Evolutionary conservation across 768 basidiomycete genomes (phyloP).

Genomic region (Lentinula raphanica): DNA sequence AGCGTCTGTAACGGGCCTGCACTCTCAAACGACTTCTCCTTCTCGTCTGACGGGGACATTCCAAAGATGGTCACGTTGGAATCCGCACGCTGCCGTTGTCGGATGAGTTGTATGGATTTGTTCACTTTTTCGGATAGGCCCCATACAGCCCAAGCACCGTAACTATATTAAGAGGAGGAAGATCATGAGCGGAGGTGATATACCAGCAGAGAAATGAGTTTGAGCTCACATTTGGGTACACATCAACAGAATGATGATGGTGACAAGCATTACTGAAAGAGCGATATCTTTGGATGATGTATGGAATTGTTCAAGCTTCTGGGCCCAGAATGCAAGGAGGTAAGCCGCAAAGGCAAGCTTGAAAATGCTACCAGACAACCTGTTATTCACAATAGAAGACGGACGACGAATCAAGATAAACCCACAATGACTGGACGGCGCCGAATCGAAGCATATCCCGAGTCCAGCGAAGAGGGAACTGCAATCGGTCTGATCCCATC

Average conservation of each 20-base stretch:
- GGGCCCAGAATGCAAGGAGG: not conserved
- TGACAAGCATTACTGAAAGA: not conserved
- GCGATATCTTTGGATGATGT: not conserved
- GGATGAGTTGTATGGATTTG: not conserved
- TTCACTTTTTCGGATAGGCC: not conserved
- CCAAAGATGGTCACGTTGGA: not conserved
- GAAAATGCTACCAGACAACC: not conserved
- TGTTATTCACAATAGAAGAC: not conserved
- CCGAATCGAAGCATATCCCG: not conserved
- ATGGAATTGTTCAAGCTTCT: not conserved
- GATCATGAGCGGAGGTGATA: not conserved
- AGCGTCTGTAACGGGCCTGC: no score
- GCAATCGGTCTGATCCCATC: not conserved
- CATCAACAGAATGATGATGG: not conserved
- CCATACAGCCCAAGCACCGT: conserved; percentile 4
- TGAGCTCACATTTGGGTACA: not conserved
- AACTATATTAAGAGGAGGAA: not conserved
- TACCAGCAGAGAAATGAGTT: not conserved
- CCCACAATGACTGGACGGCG: not conserved
- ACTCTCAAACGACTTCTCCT: not conserved
- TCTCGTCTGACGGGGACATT: not conserved
- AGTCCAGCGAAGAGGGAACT: not conserved
- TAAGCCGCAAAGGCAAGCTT: conserved; percentile 2
- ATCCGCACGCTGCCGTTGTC: not conserved
- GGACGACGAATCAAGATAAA: no score